Evolutionary conservation across 2,329 filamentous ascomycete genomes (phyloP).

Genomic region (Fusarium sp.): DNA sequence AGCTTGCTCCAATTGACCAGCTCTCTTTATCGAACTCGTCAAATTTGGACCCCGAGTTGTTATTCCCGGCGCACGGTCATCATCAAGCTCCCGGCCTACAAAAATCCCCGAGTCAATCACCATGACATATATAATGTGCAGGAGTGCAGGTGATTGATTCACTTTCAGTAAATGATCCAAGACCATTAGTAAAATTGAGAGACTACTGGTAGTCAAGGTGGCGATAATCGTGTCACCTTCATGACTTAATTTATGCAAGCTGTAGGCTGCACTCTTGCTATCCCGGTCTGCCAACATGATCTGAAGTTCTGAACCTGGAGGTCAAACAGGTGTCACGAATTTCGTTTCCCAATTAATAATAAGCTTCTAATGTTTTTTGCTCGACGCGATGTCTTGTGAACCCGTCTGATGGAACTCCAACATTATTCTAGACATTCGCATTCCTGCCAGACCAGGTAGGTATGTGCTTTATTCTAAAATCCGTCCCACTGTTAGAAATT

Average conservation of each 20-base stretch:
- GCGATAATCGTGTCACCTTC: neutral
- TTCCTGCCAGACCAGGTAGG: neutral
- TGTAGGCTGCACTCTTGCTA: neutral
- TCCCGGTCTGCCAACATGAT: neutral
- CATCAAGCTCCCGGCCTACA: slow-evolving; percentile 7
- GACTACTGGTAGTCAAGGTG: neutral
- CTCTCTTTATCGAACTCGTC: neutral
- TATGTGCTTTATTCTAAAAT: neutral
- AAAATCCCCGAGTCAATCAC: slow-evolving; percentile 12
- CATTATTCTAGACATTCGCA: neutral
- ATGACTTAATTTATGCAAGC: neutral
- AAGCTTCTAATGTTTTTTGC: neutral
- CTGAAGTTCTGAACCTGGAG: neutral
- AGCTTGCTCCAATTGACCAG: neutral
- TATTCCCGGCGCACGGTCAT: slow-evolving; percentile 30
- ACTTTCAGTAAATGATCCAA: neutral
- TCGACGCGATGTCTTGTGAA: neutral
- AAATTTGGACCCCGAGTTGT: slow-evolving; percentile 4
- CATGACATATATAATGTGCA: neutral
- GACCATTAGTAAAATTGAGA: neutral
- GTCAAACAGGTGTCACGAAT: neutral
- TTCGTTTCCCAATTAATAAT: neutral
- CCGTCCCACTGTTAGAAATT: neutral
- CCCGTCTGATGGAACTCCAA: neutral
- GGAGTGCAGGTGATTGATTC: neutral